These are phyloP conservation scores for Caryopteris hybrid DNA, from an alignment of 305 asterid genomes.

Conservation along the genomic window DNA sequence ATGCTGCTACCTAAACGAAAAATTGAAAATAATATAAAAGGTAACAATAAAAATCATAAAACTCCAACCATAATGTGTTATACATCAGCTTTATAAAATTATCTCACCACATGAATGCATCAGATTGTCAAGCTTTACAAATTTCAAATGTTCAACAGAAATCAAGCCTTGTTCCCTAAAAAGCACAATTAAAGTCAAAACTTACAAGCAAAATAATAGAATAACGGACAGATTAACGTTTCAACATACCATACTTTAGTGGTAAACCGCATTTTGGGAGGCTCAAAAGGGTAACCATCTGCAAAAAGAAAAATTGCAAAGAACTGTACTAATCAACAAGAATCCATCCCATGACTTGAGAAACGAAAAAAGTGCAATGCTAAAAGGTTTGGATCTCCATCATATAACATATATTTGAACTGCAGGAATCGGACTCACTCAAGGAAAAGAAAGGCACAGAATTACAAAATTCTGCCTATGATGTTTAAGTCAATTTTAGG, in stretches of 20 bases:
- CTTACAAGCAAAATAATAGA: constrained; percentile 5
- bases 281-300: constrained; percentile 95
- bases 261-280: constrained; percentile 85
- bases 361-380: no score
- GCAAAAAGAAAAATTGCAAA: constrained; percentile 27
- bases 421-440: neutral
- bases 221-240: neutral
- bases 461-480: neutral
- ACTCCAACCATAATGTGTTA: neutral
- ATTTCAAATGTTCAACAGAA: neutral
- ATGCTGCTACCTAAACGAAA: neutral
- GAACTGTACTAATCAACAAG: neutral
- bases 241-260: constrained; percentile 95
- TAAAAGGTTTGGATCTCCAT: neutral
- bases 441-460: neutral
- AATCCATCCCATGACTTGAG: neutral
- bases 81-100: neutral
- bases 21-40: neutral
- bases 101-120: neutral
- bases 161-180: neutral
- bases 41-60: neutral
- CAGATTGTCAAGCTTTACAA: neutral
- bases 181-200: constrained; percentile 14
- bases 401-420: neutral
- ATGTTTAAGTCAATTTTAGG: neutral